phyloP scores from a whole-genome alignment of 768 basidiomycete species.

The Podaxis sp. region DNA sequence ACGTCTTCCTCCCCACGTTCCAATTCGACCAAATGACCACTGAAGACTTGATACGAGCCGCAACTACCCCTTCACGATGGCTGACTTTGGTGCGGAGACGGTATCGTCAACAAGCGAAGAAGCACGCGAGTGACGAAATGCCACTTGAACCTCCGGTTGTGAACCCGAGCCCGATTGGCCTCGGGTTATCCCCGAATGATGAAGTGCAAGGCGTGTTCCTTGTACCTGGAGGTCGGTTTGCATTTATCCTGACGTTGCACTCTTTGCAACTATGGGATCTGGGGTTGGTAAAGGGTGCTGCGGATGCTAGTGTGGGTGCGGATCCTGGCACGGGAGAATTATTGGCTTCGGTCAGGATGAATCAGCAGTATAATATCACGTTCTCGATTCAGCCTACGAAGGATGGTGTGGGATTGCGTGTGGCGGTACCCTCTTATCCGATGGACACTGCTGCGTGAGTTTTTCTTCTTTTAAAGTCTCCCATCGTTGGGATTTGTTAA shows the following conservation, averaged over 20 bases:
- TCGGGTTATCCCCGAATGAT: neutral
- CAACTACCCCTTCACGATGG: constrained; percentile 18
- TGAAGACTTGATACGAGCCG: constrained; percentile 17
- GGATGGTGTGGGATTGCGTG: constrained; percentile 6
- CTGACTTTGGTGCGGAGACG: neutral
- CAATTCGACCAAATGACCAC: constrained; percentile 20
- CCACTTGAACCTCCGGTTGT: neutral
- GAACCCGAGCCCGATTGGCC: neutral
- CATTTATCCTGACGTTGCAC: constrained; percentile 5
- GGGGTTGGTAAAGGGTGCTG: neutral
- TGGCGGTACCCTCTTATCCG: constrained; percentile 1
- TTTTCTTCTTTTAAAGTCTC: neutral
- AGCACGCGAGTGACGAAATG: neutral
- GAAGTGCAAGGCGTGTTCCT: constrained; percentile 9
- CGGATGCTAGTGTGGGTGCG: neutral
- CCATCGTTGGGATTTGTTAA: neutral
- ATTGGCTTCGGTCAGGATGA: neutral
- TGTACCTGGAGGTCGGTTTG: constrained; percentile 19
- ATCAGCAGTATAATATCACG: neutral
- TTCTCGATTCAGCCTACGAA: constrained; percentile 2
- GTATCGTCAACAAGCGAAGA: neutral
- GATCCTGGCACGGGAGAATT: neutral
- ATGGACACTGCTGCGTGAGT: neutral
- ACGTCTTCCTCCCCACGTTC: constrained; percentile 20
- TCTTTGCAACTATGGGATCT: constrained; percentile 10